phyloP scores from a whole-genome alignment of 169 alveolate genomes.

The Cryptosporidium baileyi region DNA sequence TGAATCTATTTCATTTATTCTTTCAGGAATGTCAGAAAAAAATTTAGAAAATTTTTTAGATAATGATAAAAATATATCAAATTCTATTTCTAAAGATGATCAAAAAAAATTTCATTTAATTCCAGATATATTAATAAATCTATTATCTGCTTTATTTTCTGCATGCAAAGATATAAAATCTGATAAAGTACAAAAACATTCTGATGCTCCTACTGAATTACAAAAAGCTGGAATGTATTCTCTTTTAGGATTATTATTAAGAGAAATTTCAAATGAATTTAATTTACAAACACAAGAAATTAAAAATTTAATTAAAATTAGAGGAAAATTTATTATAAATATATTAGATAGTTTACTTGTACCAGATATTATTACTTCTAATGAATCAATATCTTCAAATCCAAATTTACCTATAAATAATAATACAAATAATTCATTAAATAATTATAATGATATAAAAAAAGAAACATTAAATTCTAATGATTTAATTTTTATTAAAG shows the following conservation, averaged over 20 bases:
- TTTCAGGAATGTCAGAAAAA: conserved; percentile 35
- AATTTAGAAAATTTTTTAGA: not conserved
- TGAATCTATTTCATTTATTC: conserved; percentile 38
- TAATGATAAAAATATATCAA: not conserved
- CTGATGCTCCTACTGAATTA: conserved; percentile 66
- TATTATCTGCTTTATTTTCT: conserved; percentile 31
- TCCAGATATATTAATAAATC: not conserved
- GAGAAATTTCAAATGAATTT: not conserved
- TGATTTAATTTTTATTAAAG: conserved; percentile 11
- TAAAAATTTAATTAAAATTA: not conserved
- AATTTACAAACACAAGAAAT: not conserved
- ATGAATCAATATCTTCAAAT: not conserved
- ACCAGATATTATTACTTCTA: conserved; percentile 33
- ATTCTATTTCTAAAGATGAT: not conserved
- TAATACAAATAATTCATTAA: not conserved
- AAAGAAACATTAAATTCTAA: conserved; percentile 3
- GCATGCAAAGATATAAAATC: conserved; percentile 63
- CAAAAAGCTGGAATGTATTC: conserved; percentile 70
- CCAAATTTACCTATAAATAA: not conserved
- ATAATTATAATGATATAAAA: not conserved
- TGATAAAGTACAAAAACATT: conserved; percentile 27
- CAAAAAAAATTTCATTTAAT: not conserved
- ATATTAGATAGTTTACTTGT: conserved; percentile 38
- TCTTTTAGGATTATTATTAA: conserved; percentile 30
- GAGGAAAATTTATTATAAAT: conserved; percentile 21